Evolutionary conservation across 495 filamentous ascomycete species (phyloP).

Genomic region (Pyronema domesticum): DNA sequence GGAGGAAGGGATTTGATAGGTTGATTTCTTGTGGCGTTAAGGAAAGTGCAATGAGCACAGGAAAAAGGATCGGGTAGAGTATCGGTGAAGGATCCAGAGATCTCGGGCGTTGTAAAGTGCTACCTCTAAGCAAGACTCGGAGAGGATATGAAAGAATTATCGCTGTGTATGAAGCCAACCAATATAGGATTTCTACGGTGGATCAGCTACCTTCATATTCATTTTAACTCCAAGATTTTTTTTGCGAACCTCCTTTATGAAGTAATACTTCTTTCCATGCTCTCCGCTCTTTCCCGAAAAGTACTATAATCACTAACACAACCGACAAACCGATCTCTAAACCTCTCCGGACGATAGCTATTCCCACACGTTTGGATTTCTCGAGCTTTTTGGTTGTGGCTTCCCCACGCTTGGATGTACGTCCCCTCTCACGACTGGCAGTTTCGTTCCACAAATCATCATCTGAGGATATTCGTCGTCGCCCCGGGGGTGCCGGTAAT

Average conservation of each 20-base stretch:
- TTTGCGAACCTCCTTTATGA: slow-evolving; percentile 14
- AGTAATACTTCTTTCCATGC: slow-evolving; percentile 16
- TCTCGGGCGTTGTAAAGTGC: slow-evolving; percentile 13
- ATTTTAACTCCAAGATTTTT: background rate
- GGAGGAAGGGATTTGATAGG: slow-evolving; percentile 30
- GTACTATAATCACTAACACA: slow-evolving; percentile 15
- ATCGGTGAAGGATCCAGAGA: slow-evolving; percentile 81
- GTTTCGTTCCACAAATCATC: slow-evolving; percentile 18
- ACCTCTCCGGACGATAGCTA: slow-evolving; percentile 18
- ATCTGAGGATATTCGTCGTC: slow-evolving; percentile 14
- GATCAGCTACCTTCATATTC: background rate
- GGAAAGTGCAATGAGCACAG: slow-evolving; percentile 60
- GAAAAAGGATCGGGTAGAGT: slow-evolving; percentile 64
- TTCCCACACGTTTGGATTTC: slow-evolving; percentile 9
- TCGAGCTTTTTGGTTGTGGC: slow-evolving; percentile 4
- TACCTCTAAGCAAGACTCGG: slow-evolving; percentile 10
- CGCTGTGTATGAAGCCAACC: slow-evolving; percentile 1
- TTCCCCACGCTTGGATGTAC: slow-evolving; percentile 3
- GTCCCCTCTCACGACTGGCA: slow-evolving; percentile 9
- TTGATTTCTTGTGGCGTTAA: slow-evolving; percentile 39
- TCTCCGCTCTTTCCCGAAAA: slow-evolving; percentile 12
- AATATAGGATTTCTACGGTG: background rate
- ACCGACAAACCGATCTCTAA: slow-evolving; percentile 20
- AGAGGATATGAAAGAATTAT: slow-evolving; percentile 15
- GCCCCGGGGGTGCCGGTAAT: slow-evolving; percentile 19